Evolutionary conservation across 140 eudicot genomes (phyloP).

Genomic region (Artemisia princeps): DNA sequence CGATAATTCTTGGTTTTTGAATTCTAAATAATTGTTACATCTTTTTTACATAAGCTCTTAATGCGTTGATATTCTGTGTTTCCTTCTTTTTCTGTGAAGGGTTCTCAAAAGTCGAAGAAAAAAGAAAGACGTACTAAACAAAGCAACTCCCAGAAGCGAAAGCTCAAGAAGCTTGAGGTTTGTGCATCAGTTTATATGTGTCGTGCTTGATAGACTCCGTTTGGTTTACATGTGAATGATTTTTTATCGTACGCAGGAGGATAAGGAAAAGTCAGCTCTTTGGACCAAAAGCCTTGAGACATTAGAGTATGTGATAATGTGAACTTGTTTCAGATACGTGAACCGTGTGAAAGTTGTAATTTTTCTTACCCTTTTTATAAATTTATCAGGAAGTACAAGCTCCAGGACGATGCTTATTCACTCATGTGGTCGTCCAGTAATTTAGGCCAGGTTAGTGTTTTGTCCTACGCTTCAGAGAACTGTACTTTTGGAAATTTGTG

Average conservation of each 20-base stretch:
- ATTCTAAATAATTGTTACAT: background rate
- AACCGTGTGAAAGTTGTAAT: background rate
- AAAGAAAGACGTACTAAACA: slow-evolving; percentile 27
- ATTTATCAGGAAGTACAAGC: slow-evolving; percentile 64
- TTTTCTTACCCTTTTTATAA: background rate
- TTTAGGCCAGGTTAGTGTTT: slow-evolving; percentile 68
- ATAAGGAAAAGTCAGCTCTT: slow-evolving; percentile 57
- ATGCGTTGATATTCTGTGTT: background rate
- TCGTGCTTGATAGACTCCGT: too few species aligned
- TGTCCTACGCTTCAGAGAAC: background rate
- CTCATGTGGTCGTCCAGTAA: slow-evolving; percentile 80
- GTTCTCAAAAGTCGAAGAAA: slow-evolving; percentile 31
- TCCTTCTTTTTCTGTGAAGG: slow-evolving; percentile 23
- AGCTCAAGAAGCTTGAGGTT: slow-evolving; percentile 73
- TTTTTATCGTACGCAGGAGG: slow-evolving; percentile 52
- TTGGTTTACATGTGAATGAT: slow-evolving; percentile 17
- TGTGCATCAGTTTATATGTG: slow-evolving; percentile 1
- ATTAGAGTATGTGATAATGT: slow-evolving; percentile 54
- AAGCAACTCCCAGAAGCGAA: slow-evolving; percentile 71
- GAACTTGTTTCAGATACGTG: slow-evolving; percentile 13
- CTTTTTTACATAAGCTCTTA: background rate
- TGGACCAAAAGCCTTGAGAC: slow-evolving; percentile 66
- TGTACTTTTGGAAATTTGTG: background rate
- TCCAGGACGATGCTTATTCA: slow-evolving; percentile 64
- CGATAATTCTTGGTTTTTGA: background rate